Evolutionary conservation across 345 rosid species (phyloP), one percentile per base, ranked within the genome.

Genomic region (Citropsis articulata): DNA sequence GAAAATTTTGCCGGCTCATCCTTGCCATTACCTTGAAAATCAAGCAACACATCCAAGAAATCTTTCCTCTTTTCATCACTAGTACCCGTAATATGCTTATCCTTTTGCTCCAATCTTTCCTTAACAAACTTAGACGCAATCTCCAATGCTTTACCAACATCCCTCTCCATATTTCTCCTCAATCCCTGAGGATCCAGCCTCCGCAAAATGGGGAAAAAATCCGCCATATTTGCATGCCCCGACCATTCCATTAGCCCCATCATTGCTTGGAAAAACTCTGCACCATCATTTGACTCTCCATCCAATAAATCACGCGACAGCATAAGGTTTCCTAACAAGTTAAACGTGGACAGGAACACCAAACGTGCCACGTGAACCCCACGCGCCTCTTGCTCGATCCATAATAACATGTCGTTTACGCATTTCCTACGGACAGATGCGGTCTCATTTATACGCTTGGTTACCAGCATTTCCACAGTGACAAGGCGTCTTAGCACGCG

Each of bases 161-260:
- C 87, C 73, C 81, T 81, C 57, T 80, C 81, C 92, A 83, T 86
- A 21, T 83, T 84, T 78, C 84, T 84, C 85, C 42, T 75, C 80
- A 89, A 76, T 38, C 92, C 89, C 28, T 89, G 92, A 3, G 88
- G 91, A 62, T 90, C 94, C 5, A 86, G 4, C 90, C 86, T 55
- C 74, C 75, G 72, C 77, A 89, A 8, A 83, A 83, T 83, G 0
- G 94, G 94, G 7, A 87, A 83, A 45, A 69, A 77, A 50, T 90
- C 92, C 0, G 85, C 82, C 73, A 87, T 7, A 36, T 87, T 88
- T 7, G 85, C 79, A 9, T 70, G 75, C 27, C 89, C 90, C 0
- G 86, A 9, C 86, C 81, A 81, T 78, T 80, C 86, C 85, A 81
- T 83, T 28, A 85, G 42, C 33, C 83, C 82, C 61, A 18, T 36